These are phyloP conservation scores for Crithidia sp. DNA, from an alignment of 208 protist genomes.

Conservation along the genomic window DNA sequence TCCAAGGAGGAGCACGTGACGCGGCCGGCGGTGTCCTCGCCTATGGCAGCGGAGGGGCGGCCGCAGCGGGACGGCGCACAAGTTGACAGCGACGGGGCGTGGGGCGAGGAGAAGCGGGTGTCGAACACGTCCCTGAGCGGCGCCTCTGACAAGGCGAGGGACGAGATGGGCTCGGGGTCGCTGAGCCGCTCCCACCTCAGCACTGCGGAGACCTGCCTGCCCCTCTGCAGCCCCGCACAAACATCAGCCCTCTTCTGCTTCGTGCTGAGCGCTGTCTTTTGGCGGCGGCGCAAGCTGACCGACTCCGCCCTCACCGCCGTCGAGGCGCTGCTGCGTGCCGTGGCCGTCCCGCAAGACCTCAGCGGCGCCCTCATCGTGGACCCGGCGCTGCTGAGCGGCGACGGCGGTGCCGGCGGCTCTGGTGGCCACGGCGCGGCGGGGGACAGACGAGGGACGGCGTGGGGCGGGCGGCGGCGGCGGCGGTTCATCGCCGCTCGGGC, in stretches of 20 bases:
- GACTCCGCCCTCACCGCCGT: slow-evolving; percentile 43
- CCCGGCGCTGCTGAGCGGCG: slow-evolving; percentile 17
- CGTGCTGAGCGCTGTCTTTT: slow-evolving; percentile 58
- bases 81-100: background rate
- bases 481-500: slow-evolving; percentile 11
- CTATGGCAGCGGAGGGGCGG: background rate
- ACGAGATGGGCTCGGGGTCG: background rate
- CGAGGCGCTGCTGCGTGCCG: slow-evolving; percentile 46
- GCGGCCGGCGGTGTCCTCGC: background rate
- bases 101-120: slow-evolving; percentile 3
- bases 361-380: slow-evolving; percentile 41
- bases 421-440: background rate
- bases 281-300: slow-evolving; percentile 58
- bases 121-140: slow-evolving; percentile 10
- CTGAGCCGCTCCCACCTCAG: background rate
- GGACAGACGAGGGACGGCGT: slow-evolving; percentile 4
- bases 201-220: slow-evolving; percentile 2
- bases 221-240: slow-evolving; percentile 16
- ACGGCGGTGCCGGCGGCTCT: background rate
- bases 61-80: background rate
- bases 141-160: background rate
- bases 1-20: background rate
- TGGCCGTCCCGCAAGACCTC: slow-evolving; percentile 28
- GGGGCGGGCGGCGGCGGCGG: background rate
- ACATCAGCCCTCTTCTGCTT: slow-evolving; percentile 37